Evolutionary conservation across 2,329 filamentous ascomycete species (phyloP), one percentile per base, ranked within the genome.

Genomic region (Fusarium aywerte): DNA sequence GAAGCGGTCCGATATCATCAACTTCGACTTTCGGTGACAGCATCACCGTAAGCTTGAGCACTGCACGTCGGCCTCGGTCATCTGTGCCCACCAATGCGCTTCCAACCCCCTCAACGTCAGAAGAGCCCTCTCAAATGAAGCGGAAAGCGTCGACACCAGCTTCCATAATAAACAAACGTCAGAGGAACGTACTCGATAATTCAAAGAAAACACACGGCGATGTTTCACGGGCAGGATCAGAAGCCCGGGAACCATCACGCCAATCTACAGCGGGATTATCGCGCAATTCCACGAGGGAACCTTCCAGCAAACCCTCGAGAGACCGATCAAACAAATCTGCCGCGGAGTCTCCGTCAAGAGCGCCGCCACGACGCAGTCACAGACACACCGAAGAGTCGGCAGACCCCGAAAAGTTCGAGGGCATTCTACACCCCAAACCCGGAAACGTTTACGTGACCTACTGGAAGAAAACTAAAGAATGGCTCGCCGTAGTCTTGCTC

Each of bases 391-490:
- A 32, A 15, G 23, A 35, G 5, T 20, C 16, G 3, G 7, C 13
- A 20, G 11, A n/a, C 5, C 12, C 5, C 6, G 18, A 29, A 3
- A 18, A 61, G 10, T 61, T 61, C 7, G n/a, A 61, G 18, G 58
- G 58, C 2, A 25, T 61, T 7, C n/a, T 21, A 3, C 12, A 54
- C 7, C 56, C 56, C 3, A 29, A 21, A 15, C 20, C 56, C 11
- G 58, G 56, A 7, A 61, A 54, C 13, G 33, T 61, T 8, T 61
- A 61, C 31, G 31, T 39, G 2, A 60, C 58, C 3, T 61, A 40
- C 18, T 54, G 58, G 58, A 27, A 29, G n/a, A 61, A 39, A 8
- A 35, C 33, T 4, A 61, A 61, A 15, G 57, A 60, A 18, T 61
- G 57, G 29, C 56, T 61, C 20, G 58, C 58, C 16, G 58, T 61